Conservation (phyloP, 306 rosid genomes). For the Cucumis sativus region Cucumber_9930_V3 NC_026658.2:754001-754500, state of each 20-base stretch:
- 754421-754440: conserved; percentile 20
- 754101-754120: neutral
- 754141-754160: conserved; percentile 26
- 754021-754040: neutral
- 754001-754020: neutral
- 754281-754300: neutral
- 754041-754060: neutral
- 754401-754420: conserved; percentile 34
- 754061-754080: neutral
- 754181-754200: conserved; percentile 36
- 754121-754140: conserved; percentile 32
- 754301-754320: neutral
- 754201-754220: neutral
- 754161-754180: conserved; percentile 39
- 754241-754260: neutral
- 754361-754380: conserved; percentile 51
- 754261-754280: neutral
- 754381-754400: conserved; percentile 33
- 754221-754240: neutral
- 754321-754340: neutral
- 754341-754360: conserved; percentile 37
- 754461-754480: neutral
- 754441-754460: neutral
- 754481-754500: too few species aligned
- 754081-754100: neutral